These are phyloP conservation scores for Tricholoma bakamatsutake DNA, from an alignment of 768 basidiomycete species.

Conservation along the genomic window DNA sequence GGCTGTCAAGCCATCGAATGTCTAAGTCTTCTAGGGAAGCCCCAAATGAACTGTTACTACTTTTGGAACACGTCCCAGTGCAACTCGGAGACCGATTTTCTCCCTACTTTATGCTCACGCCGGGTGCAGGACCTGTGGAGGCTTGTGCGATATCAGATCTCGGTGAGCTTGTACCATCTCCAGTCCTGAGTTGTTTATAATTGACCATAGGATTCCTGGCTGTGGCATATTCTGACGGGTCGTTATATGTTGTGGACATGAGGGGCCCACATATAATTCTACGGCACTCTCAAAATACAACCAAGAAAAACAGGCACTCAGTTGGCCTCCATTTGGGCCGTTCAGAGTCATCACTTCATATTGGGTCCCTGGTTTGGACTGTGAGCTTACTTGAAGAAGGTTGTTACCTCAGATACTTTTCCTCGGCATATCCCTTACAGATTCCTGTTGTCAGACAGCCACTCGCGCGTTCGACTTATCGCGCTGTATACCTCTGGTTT, in stretches of 20 bases:
- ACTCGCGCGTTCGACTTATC: conserved; percentile 52
- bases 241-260: conserved; percentile 65
- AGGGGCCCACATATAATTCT: conserved; percentile 66
- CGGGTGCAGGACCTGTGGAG: conserved; percentile 41
- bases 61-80: conserved; percentile 42
- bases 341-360: conserved; percentile 33
- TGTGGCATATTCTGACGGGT: conserved; percentile 55
- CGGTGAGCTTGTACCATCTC: conserved; percentile 37
- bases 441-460: conserved; percentile 30
- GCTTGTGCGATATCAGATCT: conserved; percentile 66
- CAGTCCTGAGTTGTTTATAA: not conserved
- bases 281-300: conserved; percentile 34
- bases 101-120: conserved; percentile 55
- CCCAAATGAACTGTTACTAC: conserved; percentile 45
- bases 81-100: conserved; percentile 40
- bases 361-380: conserved; percentile 61
- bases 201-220: conserved; percentile 64
- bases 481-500: conserved; percentile 53
- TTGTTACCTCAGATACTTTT: conserved; percentile 9
- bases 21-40: conserved; percentile 15
- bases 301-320: conserved; percentile 34
- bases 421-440: conserved; percentile 1
- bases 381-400: conserved; percentile 54
- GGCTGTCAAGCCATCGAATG: conserved; percentile 22
- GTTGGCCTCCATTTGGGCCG: conserved; percentile 26